Evolutionary conservation across 169 alveolate species (phyloP), one percentile per base, ranked within the genome.

Genomic region (Besnoitia besnoiti): DNA sequence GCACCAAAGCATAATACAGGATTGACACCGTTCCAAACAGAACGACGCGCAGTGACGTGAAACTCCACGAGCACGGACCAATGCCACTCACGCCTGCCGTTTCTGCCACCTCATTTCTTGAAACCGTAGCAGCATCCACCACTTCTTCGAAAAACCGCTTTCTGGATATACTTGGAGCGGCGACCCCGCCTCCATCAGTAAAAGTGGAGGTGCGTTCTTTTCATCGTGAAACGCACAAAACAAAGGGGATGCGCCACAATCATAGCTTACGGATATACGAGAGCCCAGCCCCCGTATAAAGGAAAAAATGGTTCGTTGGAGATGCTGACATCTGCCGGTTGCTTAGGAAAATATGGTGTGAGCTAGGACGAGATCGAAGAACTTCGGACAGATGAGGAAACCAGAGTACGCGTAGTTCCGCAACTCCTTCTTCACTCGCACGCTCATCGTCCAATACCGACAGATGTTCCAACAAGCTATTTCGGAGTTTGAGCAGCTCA

Each of bases 381-480:
- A 39, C 94, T 92, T 24, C 91, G 94, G 35, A 61, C 94, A 12
- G 94, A 92, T 67, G 92, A 92, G 80, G 94, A 92, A 37, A 44
- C 90, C 55, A 84, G 82, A 55, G 94, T 92, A 24, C 10, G 80
- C 21, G 49, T 39, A 12, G 24, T 89, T 84, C 27, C 8, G 51
- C 61, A 40, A 35, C 16, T 33, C 39, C 42, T 10, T 30, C 47
- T 33, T 24, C 55, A 33, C 42, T 55, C 46, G 40, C 42, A 44
- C 27, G 46, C 12, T 35, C 46, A 21, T 87, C 0, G 39, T 16
- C 61, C 0, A 14, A 21, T 40, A 19, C 73, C 47, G 75, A 49
- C 90, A 92, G 94, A 84, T 92, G 92, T 92, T 92, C 39, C 90
- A 92, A 8, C 91, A 85, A 49, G 94, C 94, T 2, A 85, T 85